phyloP scores from a whole-genome alignment of 805 yeast species.

The Pichia rugopelliculosa region DNA sequence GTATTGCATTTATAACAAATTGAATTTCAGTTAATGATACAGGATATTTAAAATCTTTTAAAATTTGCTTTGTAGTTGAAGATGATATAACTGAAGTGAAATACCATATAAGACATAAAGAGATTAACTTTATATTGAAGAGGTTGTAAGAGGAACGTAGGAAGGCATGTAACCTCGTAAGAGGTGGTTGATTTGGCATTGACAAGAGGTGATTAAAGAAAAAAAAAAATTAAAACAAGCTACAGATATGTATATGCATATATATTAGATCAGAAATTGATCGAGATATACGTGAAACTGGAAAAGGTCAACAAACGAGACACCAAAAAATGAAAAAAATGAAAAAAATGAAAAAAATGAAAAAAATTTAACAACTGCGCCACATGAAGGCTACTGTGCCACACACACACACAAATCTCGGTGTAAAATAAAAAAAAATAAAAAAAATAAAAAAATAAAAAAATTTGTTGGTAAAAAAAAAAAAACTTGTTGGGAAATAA shows the following conservation, averaged over 20 bases:
- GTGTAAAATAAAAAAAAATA: neutral
- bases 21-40: conserved; percentile 87
- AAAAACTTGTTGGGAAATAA: neutral
- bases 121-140: conserved; percentile 25
- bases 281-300: neutral
- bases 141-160: conserved; percentile 12
- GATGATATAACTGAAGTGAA: conserved; percentile 70
- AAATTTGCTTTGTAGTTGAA: conserved; percentile 71
- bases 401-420: no score
- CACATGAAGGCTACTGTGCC: neutral
- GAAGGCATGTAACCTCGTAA: neutral
- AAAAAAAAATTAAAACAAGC: neutral
- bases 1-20: conserved; percentile 60
- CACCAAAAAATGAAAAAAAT: neutral
- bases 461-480: neutral
- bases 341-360: neutral
- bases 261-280: no score
- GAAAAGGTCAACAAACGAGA: neutral
- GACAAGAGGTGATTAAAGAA: no score
- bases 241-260: no score
- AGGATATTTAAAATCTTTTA: conserved; percentile 66
- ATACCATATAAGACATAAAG: conserved; percentile 74
- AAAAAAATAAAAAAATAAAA: no score
- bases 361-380: neutral
- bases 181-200: neutral